Evolutionary conservation across 148 eudicot species (phyloP).

Genomic region (Beta vulgaris): DNA sequence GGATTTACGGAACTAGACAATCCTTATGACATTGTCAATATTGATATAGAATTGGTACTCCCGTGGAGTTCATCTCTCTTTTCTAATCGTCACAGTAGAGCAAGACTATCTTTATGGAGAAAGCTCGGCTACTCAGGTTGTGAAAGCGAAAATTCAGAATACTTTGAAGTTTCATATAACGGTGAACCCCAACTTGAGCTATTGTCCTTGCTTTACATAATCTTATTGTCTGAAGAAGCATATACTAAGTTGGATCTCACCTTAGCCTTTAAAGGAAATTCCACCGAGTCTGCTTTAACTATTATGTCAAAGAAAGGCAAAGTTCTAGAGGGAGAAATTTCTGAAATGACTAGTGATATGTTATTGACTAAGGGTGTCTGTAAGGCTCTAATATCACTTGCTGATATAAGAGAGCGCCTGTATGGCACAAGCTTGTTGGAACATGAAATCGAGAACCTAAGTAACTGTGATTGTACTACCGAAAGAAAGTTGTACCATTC

Average conservation of each 20-base stretch:
- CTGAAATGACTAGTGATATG: constrained; percentile 40
- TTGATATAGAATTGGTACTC: constrained; percentile 72
- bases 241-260: constrained; percentile 51
- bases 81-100: constrained; percentile 59
- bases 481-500: constrained; percentile 71
- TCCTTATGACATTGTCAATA: constrained; percentile 66
- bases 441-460: constrained; percentile 46
- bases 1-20: constrained; percentile 89
- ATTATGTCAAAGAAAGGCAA: constrained; percentile 24
- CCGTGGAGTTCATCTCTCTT: constrained; percentile 73
- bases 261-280: constrained; percentile 29
- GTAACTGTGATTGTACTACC: constrained; percentile 35
- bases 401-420: constrained; percentile 66
- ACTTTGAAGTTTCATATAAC: constrained; percentile 71
- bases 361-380: constrained; percentile 56
- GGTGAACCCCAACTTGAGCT: constrained; percentile 90
- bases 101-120: constrained; percentile 72
- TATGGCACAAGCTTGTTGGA: constrained; percentile 57
- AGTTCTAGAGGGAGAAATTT: constrained; percentile 17
- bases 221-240: constrained; percentile 56
- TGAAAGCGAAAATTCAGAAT: constrained; percentile 63
- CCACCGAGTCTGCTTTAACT: constrained; percentile 17
- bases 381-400: constrained; percentile 54
- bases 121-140: constrained; percentile 62
- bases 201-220: constrained; percentile 60